Base-by-base conservation (phyloP, 2,329 filamentous ascomycete species). In the Curvularia spicifera region DNA sequence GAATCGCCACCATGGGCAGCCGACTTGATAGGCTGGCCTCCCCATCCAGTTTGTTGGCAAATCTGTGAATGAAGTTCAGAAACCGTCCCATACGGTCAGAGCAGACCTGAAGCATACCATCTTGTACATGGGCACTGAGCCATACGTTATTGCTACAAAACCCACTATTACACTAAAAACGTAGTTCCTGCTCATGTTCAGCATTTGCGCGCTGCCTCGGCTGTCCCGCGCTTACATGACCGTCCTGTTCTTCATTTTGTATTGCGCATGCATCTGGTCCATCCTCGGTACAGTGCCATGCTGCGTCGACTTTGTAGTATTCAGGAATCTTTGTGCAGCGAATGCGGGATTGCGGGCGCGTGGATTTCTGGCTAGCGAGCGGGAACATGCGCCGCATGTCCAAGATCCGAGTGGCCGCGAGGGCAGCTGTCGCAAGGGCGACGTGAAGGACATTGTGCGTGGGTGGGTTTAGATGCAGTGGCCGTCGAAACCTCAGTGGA, bases 21-120 rank as follows among this genome's bases (percentile, higher is more conserved):
- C 13, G 92, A 92, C 74, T 93, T 91, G 64, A 97, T 86, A 31
- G 94, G 94, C 75, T 97, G 92, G 40, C 94, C 94, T 69, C 92
- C 92, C 92, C 92, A 98, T 70, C 94, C 91, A 12, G 89, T 93
- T 15, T 90, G 91, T 80, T 90, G 87, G 79, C 91, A 94, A 72
- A 94, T 93, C 87, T 91, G 65, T 47, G 1, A 8, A 15, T 29
- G 31, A 37, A 46, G 35, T 37, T 70, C 50, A 65, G 61, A 31
- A 33, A 13, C 26, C 39, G n/a, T 26, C 10, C 18, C 22, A 15
- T 2, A 8, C 9, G 43, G 15, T 10, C 24, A 42, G 22, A 13
- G 12, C 13, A n/a, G 22, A 15, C 3, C 39, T 5, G 24, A 10
- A 15, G 5, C 1, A 40, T 76, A 91, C 89, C 89, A 93, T 94